A percentile compares a stretch with the other conserved stretches of the same genome.
These are phyloP conservation scores for Ramalina intermedia DNA, from an alignment of 495 filamentous ascomycete genomes.

Conservation along the genomic window DNA sequence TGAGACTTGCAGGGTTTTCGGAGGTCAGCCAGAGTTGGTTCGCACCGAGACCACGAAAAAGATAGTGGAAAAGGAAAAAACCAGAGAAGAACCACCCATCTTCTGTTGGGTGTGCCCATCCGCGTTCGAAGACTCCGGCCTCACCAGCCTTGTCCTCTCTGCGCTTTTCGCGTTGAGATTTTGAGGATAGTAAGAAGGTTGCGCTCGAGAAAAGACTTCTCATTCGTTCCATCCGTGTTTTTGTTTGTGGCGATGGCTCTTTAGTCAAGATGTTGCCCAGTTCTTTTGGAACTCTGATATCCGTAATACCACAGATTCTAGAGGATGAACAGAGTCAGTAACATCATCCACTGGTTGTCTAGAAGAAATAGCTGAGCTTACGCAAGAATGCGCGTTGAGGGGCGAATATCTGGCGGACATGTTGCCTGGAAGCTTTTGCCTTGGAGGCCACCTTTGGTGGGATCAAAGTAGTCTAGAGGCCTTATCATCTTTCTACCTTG, in stretches of 20 bases:
- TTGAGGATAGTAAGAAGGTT: not conserved
- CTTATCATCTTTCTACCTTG: not conserved
- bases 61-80: constrained; percentile 16
- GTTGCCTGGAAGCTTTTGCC: constrained; percentile 2
- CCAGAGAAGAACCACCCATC: constrained; percentile 16
- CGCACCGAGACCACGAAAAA: constrained; percentile 4
- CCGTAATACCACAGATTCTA: constrained; percentile 10
- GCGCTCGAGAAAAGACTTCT: not conserved
- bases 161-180: not conserved
- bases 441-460: not conserved
- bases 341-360: too few relatives aligned
- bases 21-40: constrained; percentile 14
- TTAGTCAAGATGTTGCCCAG: not conserved
- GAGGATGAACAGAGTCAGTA: too few relatives aligned
- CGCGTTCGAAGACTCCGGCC: not conserved
- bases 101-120: not conserved
- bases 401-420: constrained; percentile 10
- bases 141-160: not conserved
- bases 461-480: not conserved
- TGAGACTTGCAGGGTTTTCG: constrained; percentile 3
- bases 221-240: not conserved
- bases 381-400: constrained; percentile 8
- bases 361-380: too few relatives aligned
- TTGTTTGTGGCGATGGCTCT: not conserved
- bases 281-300: not conserved